These are phyloP conservation scores for Rhytidhysteron rufulum DNA, from an alignment of 2,329 filamentous ascomycete genomes.

Conservation along the genomic window DNA sequence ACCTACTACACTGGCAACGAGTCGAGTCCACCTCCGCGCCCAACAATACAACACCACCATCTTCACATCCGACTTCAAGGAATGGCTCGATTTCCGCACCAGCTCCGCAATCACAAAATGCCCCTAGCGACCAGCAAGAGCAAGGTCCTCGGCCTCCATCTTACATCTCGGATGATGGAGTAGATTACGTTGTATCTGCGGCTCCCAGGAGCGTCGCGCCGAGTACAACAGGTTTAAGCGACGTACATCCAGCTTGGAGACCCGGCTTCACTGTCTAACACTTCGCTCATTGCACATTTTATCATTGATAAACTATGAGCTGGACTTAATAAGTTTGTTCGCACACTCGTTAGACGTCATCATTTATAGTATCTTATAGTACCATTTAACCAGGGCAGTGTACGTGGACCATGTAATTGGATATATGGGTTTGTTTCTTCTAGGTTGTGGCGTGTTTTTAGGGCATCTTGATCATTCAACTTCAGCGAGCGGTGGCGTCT, in stretches of 20 bases:
- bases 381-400: too few relatives aligned
- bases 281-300: too few relatives aligned
- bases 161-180: conserved; percentile 71
- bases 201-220: conserved; percentile 37
- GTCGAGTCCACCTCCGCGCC: conserved; percentile 29
- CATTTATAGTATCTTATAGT: too few relatives aligned
- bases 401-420: too few relatives aligned
- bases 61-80: not conserved
- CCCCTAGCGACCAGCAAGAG: not conserved
- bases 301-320: not conserved
- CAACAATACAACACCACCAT: conserved; percentile 1
- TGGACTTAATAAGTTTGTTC: not conserved
- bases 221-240: conserved; percentile 21
- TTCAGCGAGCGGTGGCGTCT: too few relatives aligned
- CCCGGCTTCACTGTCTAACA: conserved; percentile 22
- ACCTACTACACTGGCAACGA: conserved; percentile 76
- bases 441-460: too few relatives aligned
- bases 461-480: too few relatives aligned
- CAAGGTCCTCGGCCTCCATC: conserved; percentile 60
- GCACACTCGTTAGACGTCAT: too few relatives aligned
- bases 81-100: not conserved
- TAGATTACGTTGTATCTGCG: conserved; percentile 68
- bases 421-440: too few relatives aligned
- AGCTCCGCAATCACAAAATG: not conserved
- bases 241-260: conserved; percentile 36